Evolutionary conservation across 495 filamentous ascomycete species (phyloP).

Genomic region (Penicillium tannophilum): DNA sequence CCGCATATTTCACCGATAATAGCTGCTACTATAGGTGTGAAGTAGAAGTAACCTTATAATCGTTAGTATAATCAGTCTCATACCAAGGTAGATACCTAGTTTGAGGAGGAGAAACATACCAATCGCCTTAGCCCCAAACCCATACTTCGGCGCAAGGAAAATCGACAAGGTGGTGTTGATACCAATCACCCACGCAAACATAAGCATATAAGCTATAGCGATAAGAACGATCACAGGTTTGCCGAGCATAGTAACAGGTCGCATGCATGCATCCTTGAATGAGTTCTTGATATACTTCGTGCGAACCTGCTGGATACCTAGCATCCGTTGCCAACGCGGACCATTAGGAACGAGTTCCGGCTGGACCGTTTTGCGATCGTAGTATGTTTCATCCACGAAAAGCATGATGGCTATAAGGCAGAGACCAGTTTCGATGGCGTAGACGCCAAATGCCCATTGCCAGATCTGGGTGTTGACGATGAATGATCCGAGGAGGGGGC

Average conservation of each 20-base stretch:
- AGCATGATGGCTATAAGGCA: slow-evolving; percentile 46
- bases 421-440: slow-evolving; percentile 50
- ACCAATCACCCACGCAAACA: slow-evolving; percentile 62
- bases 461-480: slow-evolving; percentile 49
- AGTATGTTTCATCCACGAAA: slow-evolving; percentile 63
- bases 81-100: too few species aligned
- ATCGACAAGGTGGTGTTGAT: slow-evolving; percentile 64
- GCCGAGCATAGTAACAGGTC: slow-evolving; percentile 45
- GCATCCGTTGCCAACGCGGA: slow-evolving; percentile 47
- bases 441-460: slow-evolving; percentile 56
- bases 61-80: too few species aligned
- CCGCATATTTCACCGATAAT: slow-evolving; percentile 55
- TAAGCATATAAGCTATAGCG: slow-evolving; percentile 58
- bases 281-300: slow-evolving; percentile 38
- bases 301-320: slow-evolving; percentile 49
- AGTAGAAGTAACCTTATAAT: slow-evolving; percentile 56
- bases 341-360: slow-evolving; percentile 35
- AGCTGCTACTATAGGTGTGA: slow-evolving; percentile 57
- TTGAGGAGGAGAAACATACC: slow-evolving; percentile 30
- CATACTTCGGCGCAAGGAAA: slow-evolving; percentile 55
- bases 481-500: slow-evolving; percentile 61
- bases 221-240: slow-evolving; percentile 55
- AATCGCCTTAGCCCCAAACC: slow-evolving; percentile 54
- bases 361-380: slow-evolving; percentile 38
- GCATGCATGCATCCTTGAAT: slow-evolving; percentile 47